A percentile compares a stretch with the other conserved stretches of the same genome.
These are phyloP conservation scores for Trifolium repens DNA, from an alignment of 306 rosid species.

Conservation along the genomic window DNA sequence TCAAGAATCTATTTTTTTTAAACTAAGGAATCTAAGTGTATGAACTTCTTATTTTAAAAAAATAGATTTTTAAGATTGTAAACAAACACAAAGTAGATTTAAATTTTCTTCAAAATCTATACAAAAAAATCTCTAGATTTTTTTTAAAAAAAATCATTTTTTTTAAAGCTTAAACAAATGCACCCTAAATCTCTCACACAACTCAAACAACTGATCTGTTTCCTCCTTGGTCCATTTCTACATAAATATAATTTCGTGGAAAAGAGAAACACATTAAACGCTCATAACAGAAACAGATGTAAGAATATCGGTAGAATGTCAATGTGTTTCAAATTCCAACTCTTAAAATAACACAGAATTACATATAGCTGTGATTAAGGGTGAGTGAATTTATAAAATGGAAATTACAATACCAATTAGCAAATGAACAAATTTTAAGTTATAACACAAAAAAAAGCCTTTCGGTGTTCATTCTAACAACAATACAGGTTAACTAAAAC, in stretches of 20 bases:
- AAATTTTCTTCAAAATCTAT: too few species aligned
- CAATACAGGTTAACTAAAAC: neutral
- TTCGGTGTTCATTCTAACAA: neutral
- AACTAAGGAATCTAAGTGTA: too few species aligned
- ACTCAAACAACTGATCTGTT: conserved; percentile 86
- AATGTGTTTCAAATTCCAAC: neutral
- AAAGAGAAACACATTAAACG: conserved; percentile 19
- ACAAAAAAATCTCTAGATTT: too few species aligned
- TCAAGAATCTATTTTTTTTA: too few species aligned
- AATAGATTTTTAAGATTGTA: too few species aligned
- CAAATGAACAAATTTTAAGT: too few species aligned
- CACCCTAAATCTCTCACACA: conserved; percentile 85
- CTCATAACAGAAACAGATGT: neutral
- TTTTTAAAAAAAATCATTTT: too few species aligned
- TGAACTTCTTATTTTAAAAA: too few species aligned
- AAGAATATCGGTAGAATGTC: conserved; percentile 15
- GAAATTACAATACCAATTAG: neutral
- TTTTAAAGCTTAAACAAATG: too few species aligned
- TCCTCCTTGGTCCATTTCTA: conserved; percentile 95
- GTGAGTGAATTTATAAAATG: neutral
- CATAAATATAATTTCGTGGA: conserved; percentile 32
- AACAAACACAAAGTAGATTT: too few species aligned
- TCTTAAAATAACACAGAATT: conserved; percentile 10
- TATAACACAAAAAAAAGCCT: too few species aligned
- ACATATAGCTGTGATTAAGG: neutral